Evolutionary conservation across 345 rosid genomes (phyloP), one percentile per base, ranked within the genome.

Genomic region (Rhizophora apiculata): DNA sequence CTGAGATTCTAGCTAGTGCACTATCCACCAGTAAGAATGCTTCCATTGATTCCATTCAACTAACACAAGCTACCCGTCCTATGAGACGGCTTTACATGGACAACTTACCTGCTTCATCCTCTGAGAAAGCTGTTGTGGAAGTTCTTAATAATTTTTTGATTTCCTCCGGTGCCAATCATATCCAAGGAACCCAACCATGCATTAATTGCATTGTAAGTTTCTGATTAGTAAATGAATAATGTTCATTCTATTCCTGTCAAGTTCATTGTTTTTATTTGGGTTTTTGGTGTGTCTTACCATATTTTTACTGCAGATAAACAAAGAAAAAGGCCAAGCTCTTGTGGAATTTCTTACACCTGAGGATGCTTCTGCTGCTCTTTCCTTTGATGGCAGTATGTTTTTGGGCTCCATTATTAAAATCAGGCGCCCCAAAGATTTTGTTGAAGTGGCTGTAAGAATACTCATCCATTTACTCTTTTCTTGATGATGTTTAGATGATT

Each of bases 331-430:
- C 16, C 98, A 90, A 81, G 99, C 97, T 36, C 73, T 95, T 76
- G 85, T 92, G 53, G 99, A 95, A 79, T 92, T 95, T 83, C 94
- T 92, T 72, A 92, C 98, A 31, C 92, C 98, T 21, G 88, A 92
- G 80, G 98, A 95, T 86, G 96, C 98, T 59, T 85, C 96, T 63
- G 86, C 94, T 76, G 98, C 97, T 65, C 91, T 92, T 77, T 86
- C 87, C 70, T 82, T 86, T 70, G 90, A 92, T 81, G 96, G 98
- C 71, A 59, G 74, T 74, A 78, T 70, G 67, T 85, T 90, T 74
- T 85, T 72, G 66, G 96, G 90, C 37, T 83, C 89, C 68, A 62
- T 70, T 75, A 84, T 92, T 71, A 95, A 80, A 83, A 82, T 92
- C 72, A 86, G 92, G 74, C 94, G 94, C 30, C 98, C 99, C 60